Base-by-base conservation (phyloP, 305 asterid species). In the Caryopteris hybrid region DNA sequence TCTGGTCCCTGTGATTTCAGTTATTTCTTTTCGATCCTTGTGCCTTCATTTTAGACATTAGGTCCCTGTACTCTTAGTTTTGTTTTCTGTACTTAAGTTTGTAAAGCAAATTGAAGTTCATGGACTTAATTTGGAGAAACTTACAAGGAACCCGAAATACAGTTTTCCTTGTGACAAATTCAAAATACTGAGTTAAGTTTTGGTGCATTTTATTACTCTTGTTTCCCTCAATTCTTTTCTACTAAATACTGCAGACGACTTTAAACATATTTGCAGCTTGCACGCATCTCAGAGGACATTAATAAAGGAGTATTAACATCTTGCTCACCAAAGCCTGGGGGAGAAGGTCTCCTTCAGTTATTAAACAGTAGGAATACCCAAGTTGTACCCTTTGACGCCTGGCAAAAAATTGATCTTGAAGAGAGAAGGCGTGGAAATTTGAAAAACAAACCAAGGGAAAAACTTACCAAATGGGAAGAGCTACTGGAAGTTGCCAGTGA, bases 381-480 rank as follows among this genome's bases (percentile, higher is more conserved):
- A 69, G 76, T 81, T 11, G 82, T 91, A 77, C 61, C 91, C 3
- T 81, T 85, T 51, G 81, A 73, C 60, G 86, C 60, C 46, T 90
- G 96, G 97, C 80, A 81, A 80, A 85, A 81, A 76, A 86, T 88
- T 3, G 95, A 93, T 62, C 17, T 11, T 11, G 96, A 91, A 77
- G 97, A 94, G 79, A 81, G 61, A 77, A 76, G 84, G 78, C 86
- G 73, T 8, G 96, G 90, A 27, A 58, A 69, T 72, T 66, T 79
- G 80, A 86, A 74, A 67, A 81, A 72, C 75, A 85, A 83, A 77
- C 91, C 93, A 1, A 78, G 96, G 60, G 97, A 93, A 66, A 93
- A 85, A 71, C 78, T 93, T 31, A 36, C 92, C 16, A 68, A 86
- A 5, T 88, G 96, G 96, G 81, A 79, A 17, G 96, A 93, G 81